These are phyloP conservation scores for Polymyxa betae DNA, from an alignment of 208 protist species.

Conservation along the genomic window DNA sequence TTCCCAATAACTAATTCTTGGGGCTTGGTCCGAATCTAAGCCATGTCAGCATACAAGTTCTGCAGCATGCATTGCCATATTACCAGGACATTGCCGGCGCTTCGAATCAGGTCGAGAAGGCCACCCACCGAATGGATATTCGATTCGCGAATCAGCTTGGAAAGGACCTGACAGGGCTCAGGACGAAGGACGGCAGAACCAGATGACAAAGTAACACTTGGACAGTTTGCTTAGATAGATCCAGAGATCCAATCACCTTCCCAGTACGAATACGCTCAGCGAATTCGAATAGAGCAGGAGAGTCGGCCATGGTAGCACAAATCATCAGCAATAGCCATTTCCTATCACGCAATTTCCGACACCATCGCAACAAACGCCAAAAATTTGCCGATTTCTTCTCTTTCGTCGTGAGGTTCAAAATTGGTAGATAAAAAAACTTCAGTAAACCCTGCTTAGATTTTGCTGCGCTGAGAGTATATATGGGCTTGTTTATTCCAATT, in stretches of 20 bases:
- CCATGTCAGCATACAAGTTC: not conserved
- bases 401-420: too few species aligned
- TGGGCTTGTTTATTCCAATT: too few species aligned
- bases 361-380: too few species aligned
- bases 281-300: not conserved
- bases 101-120: not conserved
- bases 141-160: not conserved
- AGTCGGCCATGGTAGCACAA: slow-evolving; percentile 15
- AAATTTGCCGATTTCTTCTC: too few species aligned
- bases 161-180: not conserved
- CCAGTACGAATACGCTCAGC: not conserved
- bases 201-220: not conserved
- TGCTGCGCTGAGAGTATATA: too few species aligned
- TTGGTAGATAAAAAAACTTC: too few species aligned
- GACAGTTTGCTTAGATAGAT: not conserved
- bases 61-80: not conserved
- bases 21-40: not conserved
- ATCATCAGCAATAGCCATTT: too few species aligned
- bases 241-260: not conserved
- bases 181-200: not conserved
- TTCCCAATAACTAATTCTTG: not conserved
- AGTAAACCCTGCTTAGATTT: too few species aligned
- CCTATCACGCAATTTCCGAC: too few species aligned
- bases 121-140: not conserved
- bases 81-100: not conserved